These are phyloP conservation scores for Aspergillus transmontanensis DNA, from an alignment of 2,329 filamentous ascomycete species.

Conservation along the genomic window DNA sequence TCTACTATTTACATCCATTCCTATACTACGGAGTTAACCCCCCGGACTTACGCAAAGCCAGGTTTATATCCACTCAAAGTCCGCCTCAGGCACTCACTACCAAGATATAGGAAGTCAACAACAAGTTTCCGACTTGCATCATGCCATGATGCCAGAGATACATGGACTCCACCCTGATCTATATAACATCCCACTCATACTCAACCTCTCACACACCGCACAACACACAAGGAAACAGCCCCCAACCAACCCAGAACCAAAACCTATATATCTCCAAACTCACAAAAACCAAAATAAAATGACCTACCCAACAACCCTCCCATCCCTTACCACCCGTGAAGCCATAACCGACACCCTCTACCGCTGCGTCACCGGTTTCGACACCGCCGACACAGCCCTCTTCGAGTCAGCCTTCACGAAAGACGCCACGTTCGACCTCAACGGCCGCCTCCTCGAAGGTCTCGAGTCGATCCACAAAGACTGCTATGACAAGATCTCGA, in stretches of 20 bases:
- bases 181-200: no score
- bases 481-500: slow-evolving; percentile 23
- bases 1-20: no score
- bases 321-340: slow-evolving; percentile 29
- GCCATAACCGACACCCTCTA: slow-evolving; percentile 37
- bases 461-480: slow-evolving; percentile 21
- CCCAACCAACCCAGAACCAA: background rate
- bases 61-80: no score
- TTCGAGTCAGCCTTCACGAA: slow-evolving; percentile 33
- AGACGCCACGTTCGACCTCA: slow-evolving; percentile 21
- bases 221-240: background rate
- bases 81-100: no score
- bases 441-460: slow-evolving; percentile 24
- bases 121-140: no score
- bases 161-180: no score
- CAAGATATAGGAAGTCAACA: no score
- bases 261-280: background rate
- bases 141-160: no score
- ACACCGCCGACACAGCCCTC: slow-evolving; percentile 30
- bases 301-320: background rate
- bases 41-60: no score
- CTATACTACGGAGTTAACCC: no score
- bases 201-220: background rate
- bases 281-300: background rate
- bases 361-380: slow-evolving; percentile 29